Evolutionary conservation across 495 filamentous ascomycete genomes (phyloP).

Genomic region (Penicillium paxilli): DNA sequence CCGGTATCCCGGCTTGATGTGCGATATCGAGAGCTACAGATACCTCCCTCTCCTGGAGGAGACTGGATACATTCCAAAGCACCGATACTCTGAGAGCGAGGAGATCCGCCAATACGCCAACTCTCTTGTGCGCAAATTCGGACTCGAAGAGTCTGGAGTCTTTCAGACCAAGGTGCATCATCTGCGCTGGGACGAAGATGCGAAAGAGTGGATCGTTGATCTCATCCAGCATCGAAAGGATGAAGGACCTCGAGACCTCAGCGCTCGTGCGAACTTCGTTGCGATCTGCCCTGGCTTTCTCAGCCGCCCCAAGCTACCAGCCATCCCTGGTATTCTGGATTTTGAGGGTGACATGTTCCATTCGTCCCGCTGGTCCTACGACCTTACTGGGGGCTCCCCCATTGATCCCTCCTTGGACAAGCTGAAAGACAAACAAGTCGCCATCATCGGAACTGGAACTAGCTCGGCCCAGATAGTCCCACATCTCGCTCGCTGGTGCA

Average conservation of each 20-base stretch:
- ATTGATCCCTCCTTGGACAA: slow-evolving; percentile 38
- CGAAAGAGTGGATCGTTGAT: not conserved
- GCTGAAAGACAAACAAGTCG: slow-evolving; percentile 43
- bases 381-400: slow-evolving; percentile 51
- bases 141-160: slow-evolving; percentile 44
- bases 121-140: slow-evolving; percentile 35
- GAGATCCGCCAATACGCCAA: slow-evolving; percentile 28
- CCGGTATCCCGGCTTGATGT: slow-evolving; percentile 35
- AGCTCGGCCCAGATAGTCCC: slow-evolving; percentile 45
- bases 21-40: slow-evolving; percentile 31
- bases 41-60: slow-evolving; percentile 61
- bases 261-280: slow-evolving; percentile 15
- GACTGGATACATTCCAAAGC: slow-evolving; percentile 54
- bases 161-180: slow-evolving; percentile 28
- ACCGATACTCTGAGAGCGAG: slow-evolving; percentile 23
- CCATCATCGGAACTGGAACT: slow-evolving; percentile 50
- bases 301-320: slow-evolving; percentile 26
- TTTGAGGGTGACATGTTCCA: slow-evolving; percentile 37
- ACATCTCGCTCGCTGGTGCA: slow-evolving; percentile 31
- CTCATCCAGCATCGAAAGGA: not conserved
- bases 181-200: slow-evolving; percentile 8
- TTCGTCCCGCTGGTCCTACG: slow-evolving; percentile 43
- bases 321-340: slow-evolving; percentile 14
- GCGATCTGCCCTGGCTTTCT: slow-evolving; percentile 18
- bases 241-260: not conserved